Evolutionary conservation across 2,329 filamentous ascomycete genomes (phyloP), one percentile per base, ranked within the genome.

Genomic region (Oidium heveae): DNA sequence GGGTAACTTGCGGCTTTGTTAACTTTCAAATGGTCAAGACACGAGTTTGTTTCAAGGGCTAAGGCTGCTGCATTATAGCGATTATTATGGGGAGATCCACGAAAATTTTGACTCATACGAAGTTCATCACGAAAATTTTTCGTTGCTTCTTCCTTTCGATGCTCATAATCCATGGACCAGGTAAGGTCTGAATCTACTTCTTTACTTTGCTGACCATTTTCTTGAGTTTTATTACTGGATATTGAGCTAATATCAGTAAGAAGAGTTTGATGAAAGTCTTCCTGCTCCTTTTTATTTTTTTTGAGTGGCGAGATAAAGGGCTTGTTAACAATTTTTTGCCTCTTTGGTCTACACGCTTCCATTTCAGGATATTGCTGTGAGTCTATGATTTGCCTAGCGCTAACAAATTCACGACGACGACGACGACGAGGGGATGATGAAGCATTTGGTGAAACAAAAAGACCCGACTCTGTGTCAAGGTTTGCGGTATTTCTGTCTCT

Each of bases 161-260:
- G 55, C 46, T 66, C 64, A 49, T 61, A 66, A 20, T 64, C 62
- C 60, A 66, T 63, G 49, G 63, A 59, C 61, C 60, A 63, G n/a
- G 58, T 57, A 46, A 65, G 57, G 43, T 64, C 61, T 10, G 54
- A 18, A 36, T 60, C 57, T 8, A 52, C 4, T 18, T 55, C 55
- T 32, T 32, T 32, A 32, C 28, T 32, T 46, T 50, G 32, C 54
- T 49, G 12, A 39, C 10, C 24, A 33, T 41, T 4, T 1, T 12
- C 33, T 33, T 32, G 36, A 32, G 28, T 5, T 8, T 32, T 8
- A 32, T 8, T 32, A 8, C 7, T 32, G 1, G 28, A 5, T 32
- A 8, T 32, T 32, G 28, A 8, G 28, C 28, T 32, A 32, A 32
- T 32, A 1, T 8, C 9, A 8, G 28, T 32, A 5, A 32, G 28